These are phyloP conservation scores for Boletus huronensis DNA, from an alignment of 768 basidiomycete species.

Conservation along the genomic window DNA sequence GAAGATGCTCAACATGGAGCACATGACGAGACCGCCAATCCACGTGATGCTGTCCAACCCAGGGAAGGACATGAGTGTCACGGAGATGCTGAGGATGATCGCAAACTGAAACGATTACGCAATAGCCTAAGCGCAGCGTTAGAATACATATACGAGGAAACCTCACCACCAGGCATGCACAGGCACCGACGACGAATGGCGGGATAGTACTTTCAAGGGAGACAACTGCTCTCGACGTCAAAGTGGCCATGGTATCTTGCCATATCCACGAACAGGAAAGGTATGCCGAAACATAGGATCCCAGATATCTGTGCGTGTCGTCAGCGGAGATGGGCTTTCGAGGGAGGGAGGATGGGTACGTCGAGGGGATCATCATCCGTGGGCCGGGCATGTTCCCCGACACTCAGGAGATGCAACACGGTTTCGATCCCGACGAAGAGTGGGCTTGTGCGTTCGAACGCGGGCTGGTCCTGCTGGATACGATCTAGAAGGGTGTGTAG, in stretches of 20 bases:
- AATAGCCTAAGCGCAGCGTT: background rate
- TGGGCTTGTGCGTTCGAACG: background rate
- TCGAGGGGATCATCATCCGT: background rate
- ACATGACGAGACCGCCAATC: constrained; percentile 60
- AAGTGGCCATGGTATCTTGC: constrained; percentile 41
- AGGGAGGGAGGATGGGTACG: background rate
- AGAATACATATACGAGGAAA: background rate
- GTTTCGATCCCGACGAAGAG: constrained; percentile 13
- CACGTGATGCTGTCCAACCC: constrained; percentile 63
- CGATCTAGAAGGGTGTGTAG: too few relatives aligned
- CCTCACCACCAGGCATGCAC: constrained; percentile 62
- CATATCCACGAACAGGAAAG: constrained; percentile 67
- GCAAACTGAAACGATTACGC: constrained; percentile 53
- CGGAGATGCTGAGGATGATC: constrained; percentile 74
- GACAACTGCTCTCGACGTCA: constrained; percentile 58
- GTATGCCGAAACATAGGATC: constrained; percentile 71
- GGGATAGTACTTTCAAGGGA: constrained; percentile 46
- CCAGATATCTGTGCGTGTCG: constrained; percentile 27
- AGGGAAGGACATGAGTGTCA: constrained; percentile 78
- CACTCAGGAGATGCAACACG: constrained; percentile 20
- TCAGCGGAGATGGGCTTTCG: background rate
- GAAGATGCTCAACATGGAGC: constrained; percentile 69
- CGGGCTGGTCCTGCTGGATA: constrained; percentile 3
- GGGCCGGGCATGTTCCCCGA: constrained; percentile 6
- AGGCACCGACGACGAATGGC: constrained; percentile 55